Base-by-base conservation (phyloP, 129 eudicot species). In the Helianthus tuberosus region DNA sequence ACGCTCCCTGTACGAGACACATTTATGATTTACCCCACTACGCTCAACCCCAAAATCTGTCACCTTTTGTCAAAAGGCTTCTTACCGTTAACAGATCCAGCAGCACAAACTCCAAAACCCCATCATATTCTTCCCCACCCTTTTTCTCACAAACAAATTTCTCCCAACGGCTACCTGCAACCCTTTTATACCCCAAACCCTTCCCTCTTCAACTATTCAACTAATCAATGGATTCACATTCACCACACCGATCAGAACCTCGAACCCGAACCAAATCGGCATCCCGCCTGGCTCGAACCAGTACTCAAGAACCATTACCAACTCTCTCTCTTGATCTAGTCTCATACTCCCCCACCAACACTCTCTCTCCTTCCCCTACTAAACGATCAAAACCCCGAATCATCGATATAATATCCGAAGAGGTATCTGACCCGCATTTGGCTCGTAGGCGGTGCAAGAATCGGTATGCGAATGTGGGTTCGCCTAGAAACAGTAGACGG, bases 281-380 rank as follows among this genome's bases (percentile, higher is more conserved):
- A 2, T 86, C 98, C 11, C 88, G 97, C 20, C 81, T 90, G 43
- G 89, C 96, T 35, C 89, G 82, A 74, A 84, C 81, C 62, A 73
- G 38, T 27, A 68, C 48, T 72, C 71, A 79, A 46, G 93, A 82
- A 23, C 81, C 78, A 48, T 43, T 71, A 57, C 86, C 83, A 70
- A 84, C 8, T 50, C 81, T 90, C 36, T 83, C 91, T 15, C 89
- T 90, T 17, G 89, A 90, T 52, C 58, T 88, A 20, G 93, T 83
- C 75, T 81, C 90, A 38, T 86, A 84, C 74, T 83, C 89, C 10
- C 86, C 95, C 1, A 79, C 72, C 60, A 70, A 78, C 55, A 79
- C 78, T 14, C 90, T 86, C 16, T 94, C 98, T 0, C 97, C 96
- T 70, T 93, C 96, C 47, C 91, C 96, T 49, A 79, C 75, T 35